phyloP scores from a whole-genome alignment of 2,329 filamentous ascomycete genomes.

The Sarocladium kiliense region DNA sequence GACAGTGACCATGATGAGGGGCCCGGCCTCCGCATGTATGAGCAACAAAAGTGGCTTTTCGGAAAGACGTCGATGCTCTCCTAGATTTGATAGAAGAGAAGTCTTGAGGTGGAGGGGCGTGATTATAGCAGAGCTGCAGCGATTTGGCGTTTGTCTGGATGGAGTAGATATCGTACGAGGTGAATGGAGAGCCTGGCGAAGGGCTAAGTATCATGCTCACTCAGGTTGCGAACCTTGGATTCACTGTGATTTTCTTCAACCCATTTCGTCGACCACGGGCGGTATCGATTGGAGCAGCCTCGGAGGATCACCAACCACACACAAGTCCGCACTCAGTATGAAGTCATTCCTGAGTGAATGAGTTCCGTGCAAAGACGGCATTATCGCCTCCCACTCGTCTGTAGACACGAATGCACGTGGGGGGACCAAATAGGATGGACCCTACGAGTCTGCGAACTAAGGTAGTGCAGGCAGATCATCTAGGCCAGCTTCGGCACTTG shows the following conservation, averaged over 20 bases:
- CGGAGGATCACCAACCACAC: too few relatives aligned
- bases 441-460: neutral
- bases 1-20: neutral
- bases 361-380: neutral
- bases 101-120: neutral
- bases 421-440: neutral
- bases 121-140: neutral
- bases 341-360: neutral
- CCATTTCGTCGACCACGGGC: too few relatives aligned
- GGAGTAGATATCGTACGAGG: neutral
- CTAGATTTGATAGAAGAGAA: neutral
- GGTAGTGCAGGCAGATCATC: neutral
- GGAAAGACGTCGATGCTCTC: neutral
- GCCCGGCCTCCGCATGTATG: neutral
- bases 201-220: neutral
- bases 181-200: neutral
- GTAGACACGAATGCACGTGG: neutral
- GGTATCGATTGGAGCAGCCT: too few relatives aligned
- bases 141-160: slow-evolving; percentile 5
- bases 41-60: neutral
- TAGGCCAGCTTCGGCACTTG: slow-evolving; percentile 6
- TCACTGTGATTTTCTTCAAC: too few relatives aligned
- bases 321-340: too few relatives aligned
- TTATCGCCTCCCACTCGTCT: neutral
- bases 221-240: too few relatives aligned